Evolutionary conservation across 805 yeast species (phyloP), one percentile per base, ranked within the genome.

Genomic region (Cyberlindnera maritima): DNA sequence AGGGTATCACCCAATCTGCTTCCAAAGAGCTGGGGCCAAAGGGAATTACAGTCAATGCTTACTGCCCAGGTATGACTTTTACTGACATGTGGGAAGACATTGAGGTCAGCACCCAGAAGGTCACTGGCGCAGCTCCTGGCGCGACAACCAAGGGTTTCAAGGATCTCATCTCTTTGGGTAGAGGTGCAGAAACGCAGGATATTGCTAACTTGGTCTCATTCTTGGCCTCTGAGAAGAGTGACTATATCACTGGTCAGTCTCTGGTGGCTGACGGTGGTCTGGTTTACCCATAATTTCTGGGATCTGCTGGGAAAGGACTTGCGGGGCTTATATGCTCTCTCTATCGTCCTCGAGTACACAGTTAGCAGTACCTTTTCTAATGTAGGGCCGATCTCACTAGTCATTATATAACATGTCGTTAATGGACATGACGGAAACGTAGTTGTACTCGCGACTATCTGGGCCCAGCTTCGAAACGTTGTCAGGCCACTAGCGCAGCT

Each of bases 11-110:
- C 4, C 68, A 67, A 46, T 56, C 65, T 15, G 65, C 69, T 44
- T 71, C 75, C 3, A 58, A 64, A 39, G 75, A 71, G 48, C 55
- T 64, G 49, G 72, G 71, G 0, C 44, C 55, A 11, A 41, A 63
- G 28, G 62, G 65, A 36, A 66, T 70, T 47, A 63, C 69, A n/a
- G 68, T 69, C 17, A 71, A 71, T 50, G 52, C 65, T 4, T 64
- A 68, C 48, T 66, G 68, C 48, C 74, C 74, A n/a, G 75, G 72
- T 31, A 64, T 65, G 42, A 70, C 68, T 14, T 52, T 62, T 18
- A 70, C 75, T 1, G 67, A 68, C 47, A 60, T 70, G 64, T 59
- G 66, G 61, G 67, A 63, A 39, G 44, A 55, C 23, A 59, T 64
- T 31, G 68, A 64, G 50, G 46, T 46, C n/a, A 46, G 55, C 48